phyloP scores from a whole-genome alignment of 306 rosid genomes.

The Pyrus communis region DNA sequence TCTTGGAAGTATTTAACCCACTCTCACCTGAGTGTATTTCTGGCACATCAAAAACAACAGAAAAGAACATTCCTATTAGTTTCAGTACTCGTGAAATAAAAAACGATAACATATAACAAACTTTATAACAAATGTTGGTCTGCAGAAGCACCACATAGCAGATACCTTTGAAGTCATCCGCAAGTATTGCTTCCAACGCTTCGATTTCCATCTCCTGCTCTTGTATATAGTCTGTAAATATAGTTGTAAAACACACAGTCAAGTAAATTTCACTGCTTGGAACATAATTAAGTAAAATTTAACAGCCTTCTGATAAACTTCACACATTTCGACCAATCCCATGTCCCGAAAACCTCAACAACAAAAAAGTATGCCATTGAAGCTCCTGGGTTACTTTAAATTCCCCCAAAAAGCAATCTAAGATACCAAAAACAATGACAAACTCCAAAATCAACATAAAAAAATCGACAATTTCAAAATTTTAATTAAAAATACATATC shows the following conservation, averaged over 20 bases:
- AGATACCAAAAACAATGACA: neutral
- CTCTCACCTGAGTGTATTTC: conserved; percentile 96
- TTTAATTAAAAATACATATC: neutral
- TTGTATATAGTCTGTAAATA: conserved; percentile 49
- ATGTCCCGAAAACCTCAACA: neutral
- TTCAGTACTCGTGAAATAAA: neutral
- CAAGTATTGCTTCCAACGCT: conserved; percentile 95
- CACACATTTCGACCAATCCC: neutral
- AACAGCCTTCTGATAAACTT: neutral
- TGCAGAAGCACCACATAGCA: neutral
- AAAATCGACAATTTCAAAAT: neutral
- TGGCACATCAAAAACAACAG: conserved; percentile 22
- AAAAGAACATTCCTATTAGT: conserved; percentile 10
- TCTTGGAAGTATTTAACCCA: conserved; percentile 70
- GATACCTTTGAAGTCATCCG: conserved; percentile 92
- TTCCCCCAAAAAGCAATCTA: neutral
- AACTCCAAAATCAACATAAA: neutral
- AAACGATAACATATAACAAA: neutral
- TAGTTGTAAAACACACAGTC: neutral
- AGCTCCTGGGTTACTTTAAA: neutral
- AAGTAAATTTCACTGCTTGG: neutral
- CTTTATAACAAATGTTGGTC: neutral
- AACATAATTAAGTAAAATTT: neutral
- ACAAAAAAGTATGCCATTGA: neutral
- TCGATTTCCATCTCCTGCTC: conserved; percentile 99